These are phyloP conservation scores for Kluyveromyces nonfermentans DNA, from an alignment of 805 yeast species.

Conservation along the genomic window DNA sequence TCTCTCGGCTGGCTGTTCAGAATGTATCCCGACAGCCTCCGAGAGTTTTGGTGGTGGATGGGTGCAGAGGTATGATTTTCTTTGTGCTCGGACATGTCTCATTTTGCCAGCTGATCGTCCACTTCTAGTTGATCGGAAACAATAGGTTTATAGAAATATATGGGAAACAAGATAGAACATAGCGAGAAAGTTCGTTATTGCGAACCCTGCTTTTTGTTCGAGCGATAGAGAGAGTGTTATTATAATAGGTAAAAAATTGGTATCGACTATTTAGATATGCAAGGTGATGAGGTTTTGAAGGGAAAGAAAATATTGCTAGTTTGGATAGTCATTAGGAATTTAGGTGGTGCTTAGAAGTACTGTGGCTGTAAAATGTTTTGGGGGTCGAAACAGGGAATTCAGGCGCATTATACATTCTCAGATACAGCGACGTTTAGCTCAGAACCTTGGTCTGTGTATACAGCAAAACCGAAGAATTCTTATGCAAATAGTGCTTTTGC, in stretches of 20 bases:
- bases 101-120: neutral
- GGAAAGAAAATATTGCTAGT: too few relatives aligned
- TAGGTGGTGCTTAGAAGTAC: too few relatives aligned
- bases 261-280: too few relatives aligned
- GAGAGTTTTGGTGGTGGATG: neutral
- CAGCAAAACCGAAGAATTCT: slow-evolving; percentile 63
- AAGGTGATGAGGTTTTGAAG: too few relatives aligned
- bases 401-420: slow-evolving; percentile 58
- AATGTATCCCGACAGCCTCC: slow-evolving; percentile 2
- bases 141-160: too few relatives aligned
- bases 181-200: too few relatives aligned
- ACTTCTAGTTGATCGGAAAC: neutral
- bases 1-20: neutral
- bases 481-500: slow-evolving; percentile 30
- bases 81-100: neutral
- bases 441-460: slow-evolving; percentile 79
- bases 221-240: too few relatives aligned
- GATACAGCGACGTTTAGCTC: slow-evolving; percentile 60
- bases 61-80: neutral
- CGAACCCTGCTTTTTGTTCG: too few relatives aligned
- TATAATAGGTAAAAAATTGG: too few relatives aligned
- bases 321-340: too few relatives aligned
- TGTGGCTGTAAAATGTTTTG: slow-evolving; percentile 17
- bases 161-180: too few relatives aligned
- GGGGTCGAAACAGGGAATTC: slow-evolving; percentile 44